These are phyloP conservation scores for Coniferiporia sulphurascens DNA, from an alignment of 1,284 basidiomycete genomes.

Conservation along the genomic window DNA sequence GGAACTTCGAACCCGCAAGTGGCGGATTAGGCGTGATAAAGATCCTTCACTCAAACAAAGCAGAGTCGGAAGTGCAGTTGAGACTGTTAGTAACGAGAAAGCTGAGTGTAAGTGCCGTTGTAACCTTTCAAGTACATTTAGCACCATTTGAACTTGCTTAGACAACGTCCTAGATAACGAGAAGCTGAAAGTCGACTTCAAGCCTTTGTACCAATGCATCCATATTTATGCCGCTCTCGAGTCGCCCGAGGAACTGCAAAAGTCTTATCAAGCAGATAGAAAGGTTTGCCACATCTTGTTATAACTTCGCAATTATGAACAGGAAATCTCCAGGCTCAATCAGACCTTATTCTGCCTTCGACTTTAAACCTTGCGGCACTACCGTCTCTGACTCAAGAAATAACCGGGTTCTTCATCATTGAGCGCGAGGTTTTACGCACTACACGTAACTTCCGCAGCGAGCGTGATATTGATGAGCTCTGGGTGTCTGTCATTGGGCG, in stretches of 20 bases:
- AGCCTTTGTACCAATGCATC: conserved; percentile 94
- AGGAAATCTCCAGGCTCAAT: conserved; percentile 71
- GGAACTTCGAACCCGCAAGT: conserved; percentile 79
- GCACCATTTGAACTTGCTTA: conserved; percentile 30
- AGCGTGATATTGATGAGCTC: conserved; percentile 89
- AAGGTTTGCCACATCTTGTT: conserved; percentile 47
- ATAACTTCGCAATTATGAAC: conserved; percentile 4
- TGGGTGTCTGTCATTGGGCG: conserved; percentile 89
- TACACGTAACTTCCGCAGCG: conserved; percentile 81
- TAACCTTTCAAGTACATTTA: conserved; percentile 5
- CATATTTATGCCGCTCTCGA: conserved; percentile 95
- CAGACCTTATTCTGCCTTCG: conserved; percentile 86
- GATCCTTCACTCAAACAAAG: conserved; percentile 71
- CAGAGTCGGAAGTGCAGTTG: conserved; percentile 91
- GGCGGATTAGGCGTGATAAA: conserved; percentile 78
- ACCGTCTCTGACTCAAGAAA: conserved; percentile 77
- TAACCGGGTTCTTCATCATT: conserved; percentile 98
- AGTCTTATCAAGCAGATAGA: conserved; percentile 93
- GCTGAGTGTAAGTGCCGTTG: conserved; percentile 72
- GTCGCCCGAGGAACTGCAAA: conserved; percentile 83
- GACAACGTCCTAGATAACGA: conserved; percentile 93
- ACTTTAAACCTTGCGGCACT: conserved; percentile 48
- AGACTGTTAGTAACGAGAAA: conserved; percentile 91
- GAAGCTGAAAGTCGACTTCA: conserved; percentile 85
- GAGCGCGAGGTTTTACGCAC: conserved; percentile 91